A percentile compares a stretch with the other conserved stretches of the same genome.
Conservation (phyloP, 108 stramenopile genomes). For the Cylindrotheca closterium region DNA sequence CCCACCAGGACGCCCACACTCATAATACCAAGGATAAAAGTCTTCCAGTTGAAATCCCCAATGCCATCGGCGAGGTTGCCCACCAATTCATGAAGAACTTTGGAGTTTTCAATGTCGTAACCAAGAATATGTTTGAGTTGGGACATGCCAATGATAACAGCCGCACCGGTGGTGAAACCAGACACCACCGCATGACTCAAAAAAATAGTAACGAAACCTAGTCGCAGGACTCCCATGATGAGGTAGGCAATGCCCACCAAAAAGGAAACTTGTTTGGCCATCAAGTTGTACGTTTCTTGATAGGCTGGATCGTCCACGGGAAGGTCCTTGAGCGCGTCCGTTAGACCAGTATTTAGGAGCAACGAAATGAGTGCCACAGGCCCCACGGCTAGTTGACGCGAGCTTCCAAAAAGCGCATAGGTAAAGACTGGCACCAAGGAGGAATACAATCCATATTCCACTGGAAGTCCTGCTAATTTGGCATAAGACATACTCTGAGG, state of each 20-base stretch:
- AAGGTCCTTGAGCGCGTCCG: conserved; percentile 15
- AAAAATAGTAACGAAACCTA: conserved; percentile 75
- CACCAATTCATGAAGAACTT: conserved; percentile 39
- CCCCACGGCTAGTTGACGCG: conserved; percentile 83
- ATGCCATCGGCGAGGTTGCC: conserved; percentile 38
- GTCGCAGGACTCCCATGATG: conserved; percentile 43
- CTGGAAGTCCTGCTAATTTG: conserved; percentile 79
- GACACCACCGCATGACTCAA: conserved; percentile 80
- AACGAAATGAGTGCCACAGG: conserved; percentile 79
- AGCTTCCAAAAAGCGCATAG: conserved; percentile 80
- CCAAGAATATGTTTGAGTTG: conserved; percentile 86
- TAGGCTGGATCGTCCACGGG: conserved; percentile 29
- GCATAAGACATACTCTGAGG: conserved; percentile 91
- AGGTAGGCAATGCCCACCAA: conserved; percentile 51
- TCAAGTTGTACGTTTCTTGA: conserved; percentile 18
- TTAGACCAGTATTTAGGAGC: conserved; percentile 44
- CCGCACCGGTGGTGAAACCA: conserved; percentile 86
- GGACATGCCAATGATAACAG: conserved; percentile 81
- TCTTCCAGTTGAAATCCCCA: conserved; percentile 48
- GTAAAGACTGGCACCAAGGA: conserved; percentile 60
- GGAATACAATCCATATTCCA: conserved; percentile 87
- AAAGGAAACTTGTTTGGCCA: conserved; percentile 55
- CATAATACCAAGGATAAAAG: conserved; percentile 47
- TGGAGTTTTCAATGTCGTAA: conserved; percentile 36
- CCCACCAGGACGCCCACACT: conserved; percentile 28